These are phyloP conservation scores for Aspergillus sp. DNA, from an alignment of 2,329 filamentous ascomycete genomes.

Conservation along the genomic window DNA sequence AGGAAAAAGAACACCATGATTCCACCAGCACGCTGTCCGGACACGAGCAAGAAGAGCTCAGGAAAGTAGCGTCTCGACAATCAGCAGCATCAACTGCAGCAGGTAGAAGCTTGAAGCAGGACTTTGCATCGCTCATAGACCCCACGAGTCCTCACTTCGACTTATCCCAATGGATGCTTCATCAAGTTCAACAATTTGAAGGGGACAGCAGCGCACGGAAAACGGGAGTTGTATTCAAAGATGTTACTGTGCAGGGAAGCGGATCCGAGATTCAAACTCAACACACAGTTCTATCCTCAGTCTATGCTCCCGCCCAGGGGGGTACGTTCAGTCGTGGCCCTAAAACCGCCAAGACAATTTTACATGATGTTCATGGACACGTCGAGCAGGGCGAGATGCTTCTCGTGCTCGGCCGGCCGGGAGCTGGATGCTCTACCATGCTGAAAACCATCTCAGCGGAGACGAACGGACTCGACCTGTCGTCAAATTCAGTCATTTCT, in stretches of 20 bases:
- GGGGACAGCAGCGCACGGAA: constrained; percentile 55
- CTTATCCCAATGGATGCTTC: constrained; percentile 54
- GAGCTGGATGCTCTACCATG: constrained; percentile 70
- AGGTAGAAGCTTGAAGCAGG: not conserved
- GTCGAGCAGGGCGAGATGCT: constrained; percentile 53
- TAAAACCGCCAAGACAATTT: constrained; percentile 56
- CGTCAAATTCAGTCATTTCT: constrained; percentile 71
- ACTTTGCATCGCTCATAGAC: constrained; percentile 46
- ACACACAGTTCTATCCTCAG: constrained; percentile 62
- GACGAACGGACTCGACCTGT: constrained; percentile 74
- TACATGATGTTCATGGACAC: constrained; percentile 56
- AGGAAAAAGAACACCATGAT: not conserved
- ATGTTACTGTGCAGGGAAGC: constrained; percentile 67
- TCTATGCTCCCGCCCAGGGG: constrained; percentile 60
- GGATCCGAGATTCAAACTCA: constrained; percentile 69
- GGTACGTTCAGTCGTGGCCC: constrained; percentile 46
- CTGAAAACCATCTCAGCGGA: constrained; percentile 82
- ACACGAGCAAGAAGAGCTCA: not conserved
- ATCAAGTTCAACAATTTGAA: constrained; percentile 54
- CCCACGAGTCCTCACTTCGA: constrained; percentile 56
- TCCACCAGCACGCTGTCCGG: not conserved
- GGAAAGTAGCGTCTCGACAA: not conserved
- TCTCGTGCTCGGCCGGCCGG: constrained; percentile 44
- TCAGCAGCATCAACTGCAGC: not conserved
- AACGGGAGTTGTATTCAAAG: constrained; percentile 65